Percentiles rank a stretch among this genome's conserved stretches.
Evolutionary conservation across 169 alveolate species (phyloP).

Genomic region (Cardiosporidium cionae): DNA sequence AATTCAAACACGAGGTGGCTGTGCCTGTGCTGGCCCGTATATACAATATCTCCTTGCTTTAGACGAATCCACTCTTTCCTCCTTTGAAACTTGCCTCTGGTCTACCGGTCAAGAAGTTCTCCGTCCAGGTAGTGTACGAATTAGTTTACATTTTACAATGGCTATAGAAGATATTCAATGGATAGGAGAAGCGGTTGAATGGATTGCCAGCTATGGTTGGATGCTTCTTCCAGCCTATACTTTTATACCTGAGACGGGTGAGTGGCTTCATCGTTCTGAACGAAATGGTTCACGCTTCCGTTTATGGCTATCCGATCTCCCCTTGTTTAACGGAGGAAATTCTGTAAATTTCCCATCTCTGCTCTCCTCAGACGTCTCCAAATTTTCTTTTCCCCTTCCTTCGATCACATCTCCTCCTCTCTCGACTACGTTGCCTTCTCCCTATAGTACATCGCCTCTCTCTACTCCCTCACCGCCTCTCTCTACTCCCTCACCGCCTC

Average conservation of each 20-base stretch:
- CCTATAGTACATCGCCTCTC: neutral
- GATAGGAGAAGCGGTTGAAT: conserved; percentile 47
- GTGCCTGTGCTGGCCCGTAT: conserved; percentile 89
- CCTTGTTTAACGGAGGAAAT: neutral
- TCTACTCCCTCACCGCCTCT: neutral
- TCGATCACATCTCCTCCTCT: no score
- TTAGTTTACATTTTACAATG: conserved; percentile 74
- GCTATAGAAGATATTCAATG: conserved; percentile 59
- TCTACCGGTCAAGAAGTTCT: conserved; percentile 74
- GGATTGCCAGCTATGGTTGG: conserved; percentile 82
- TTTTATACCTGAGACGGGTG: conserved; percentile 62
- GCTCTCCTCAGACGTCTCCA: neutral
- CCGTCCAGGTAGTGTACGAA: conserved; percentile 83
- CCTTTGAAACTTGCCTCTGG: conserved; percentile 17
- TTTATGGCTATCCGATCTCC: neutral
- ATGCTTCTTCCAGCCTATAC: conserved; percentile 67
- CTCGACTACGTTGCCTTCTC: neutral
- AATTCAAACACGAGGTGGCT: conserved; percentile 82
- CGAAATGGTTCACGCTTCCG: neutral
- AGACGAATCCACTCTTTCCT: neutral
- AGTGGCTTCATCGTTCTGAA: conserved; percentile 40
- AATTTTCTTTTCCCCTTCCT: neutral
- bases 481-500: neutral
- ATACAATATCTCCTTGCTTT: conserved; percentile 47
- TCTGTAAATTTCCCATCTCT: neutral